Percentiles rank a stretch among this genome's conserved stretches.
These are phyloP conservation scores for Acanthamoeba polyphaga DNA, from an alignment of 208 protist genomes.

Conservation along the genomic window DNA sequence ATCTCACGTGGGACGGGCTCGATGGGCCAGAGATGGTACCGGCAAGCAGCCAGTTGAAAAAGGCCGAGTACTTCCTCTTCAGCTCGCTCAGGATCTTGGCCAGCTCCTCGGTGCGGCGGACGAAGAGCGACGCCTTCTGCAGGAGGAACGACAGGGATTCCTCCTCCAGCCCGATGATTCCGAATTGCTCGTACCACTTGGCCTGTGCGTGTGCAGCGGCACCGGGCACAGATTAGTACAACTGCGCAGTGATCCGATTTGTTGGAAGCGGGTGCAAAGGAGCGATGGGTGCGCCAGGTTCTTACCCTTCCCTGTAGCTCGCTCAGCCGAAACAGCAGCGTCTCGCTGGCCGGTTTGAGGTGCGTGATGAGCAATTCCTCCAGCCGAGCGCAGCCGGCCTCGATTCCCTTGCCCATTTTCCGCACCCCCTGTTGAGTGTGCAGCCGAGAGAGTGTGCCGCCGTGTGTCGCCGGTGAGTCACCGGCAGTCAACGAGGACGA, in stretches of 20 bases:
- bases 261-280: too few species aligned
- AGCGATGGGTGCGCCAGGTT: too few species aligned
- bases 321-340: slow-evolving; percentile 50
- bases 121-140: slow-evolving; percentile 34
- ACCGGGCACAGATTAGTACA: background rate
- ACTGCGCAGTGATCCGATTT: too few species aligned
- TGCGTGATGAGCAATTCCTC: slow-evolving; percentile 50
- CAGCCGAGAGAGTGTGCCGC: background rate
- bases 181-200: slow-evolving; percentile 67
- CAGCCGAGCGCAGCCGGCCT: slow-evolving; percentile 24
- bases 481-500: too few species aligned
- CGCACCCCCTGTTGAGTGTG: background rate
- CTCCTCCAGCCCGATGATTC: slow-evolving; percentile 52
- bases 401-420: slow-evolving; percentile 18
- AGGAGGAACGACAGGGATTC: slow-evolving; percentile 39
- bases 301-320: slow-evolving; percentile 40
- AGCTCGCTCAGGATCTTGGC: background rate
- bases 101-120: slow-evolving; percentile 37
- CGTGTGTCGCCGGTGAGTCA: background rate
- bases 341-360: slow-evolving; percentile 33
- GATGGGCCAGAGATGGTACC: background rate
- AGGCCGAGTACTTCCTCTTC: slow-evolving; percentile 22
- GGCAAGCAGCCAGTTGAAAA: slow-evolving; percentile 63
- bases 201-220: background rate
- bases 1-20: background rate